Evolutionary conservation across 371 early-diverging fungal species (phyloP).

Genomic region (Neoconidiobolus thromboides): DNA sequence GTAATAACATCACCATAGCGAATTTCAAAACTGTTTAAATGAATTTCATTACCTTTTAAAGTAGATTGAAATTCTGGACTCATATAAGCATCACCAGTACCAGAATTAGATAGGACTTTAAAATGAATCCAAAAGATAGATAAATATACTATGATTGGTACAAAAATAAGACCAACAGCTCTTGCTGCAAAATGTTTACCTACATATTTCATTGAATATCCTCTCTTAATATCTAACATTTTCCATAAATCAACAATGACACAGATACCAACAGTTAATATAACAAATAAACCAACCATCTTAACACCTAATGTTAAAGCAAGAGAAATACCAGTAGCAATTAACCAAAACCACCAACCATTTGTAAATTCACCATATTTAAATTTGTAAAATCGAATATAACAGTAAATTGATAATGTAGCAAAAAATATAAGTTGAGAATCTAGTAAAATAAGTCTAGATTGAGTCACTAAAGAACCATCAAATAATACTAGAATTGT

Average conservation of each 20-base stretch:
- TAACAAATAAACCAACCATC: slow-evolving; percentile 83
- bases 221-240: slow-evolving; percentile 62
- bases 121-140: slow-evolving; percentile 80
- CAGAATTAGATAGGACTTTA: slow-evolving; percentile 36
- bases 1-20: slow-evolving; percentile 65
- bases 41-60: slow-evolving; percentile 37
- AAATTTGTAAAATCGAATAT: slow-evolving; percentile 66
- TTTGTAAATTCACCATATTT: slow-evolving; percentile 33
- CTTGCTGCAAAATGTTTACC: slow-evolving; percentile 40
- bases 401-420: slow-evolving; percentile 57
- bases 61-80: slow-evolving; percentile 70
- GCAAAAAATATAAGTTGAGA: slow-evolving; percentile 80
- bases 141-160: slow-evolving; percentile 70
- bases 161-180: slow-evolving; percentile 48
- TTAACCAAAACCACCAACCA: slow-evolving; percentile 63
- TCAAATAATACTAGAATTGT: slow-evolving; percentile 70
- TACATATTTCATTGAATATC: slow-evolving; percentile 19
- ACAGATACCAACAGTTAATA: slow-evolving; percentile 64
- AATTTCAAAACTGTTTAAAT: slow-evolving; percentile 25
- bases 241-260: slow-evolving; percentile 83
- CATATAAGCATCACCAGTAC: slow-evolving; percentile 88
- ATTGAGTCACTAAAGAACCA: slow-evolving; percentile 79
- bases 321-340: slow-evolving; percentile 42
- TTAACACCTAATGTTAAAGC: slow-evolving; percentile 63
- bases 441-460: slow-evolving; percentile 83